Percentiles rank a stretch among this genome's conserved stretches.
Evolutionary conservation across 2,329 filamentous ascomycete species (phyloP).

Genomic region (Myotisia sp.): DNA sequence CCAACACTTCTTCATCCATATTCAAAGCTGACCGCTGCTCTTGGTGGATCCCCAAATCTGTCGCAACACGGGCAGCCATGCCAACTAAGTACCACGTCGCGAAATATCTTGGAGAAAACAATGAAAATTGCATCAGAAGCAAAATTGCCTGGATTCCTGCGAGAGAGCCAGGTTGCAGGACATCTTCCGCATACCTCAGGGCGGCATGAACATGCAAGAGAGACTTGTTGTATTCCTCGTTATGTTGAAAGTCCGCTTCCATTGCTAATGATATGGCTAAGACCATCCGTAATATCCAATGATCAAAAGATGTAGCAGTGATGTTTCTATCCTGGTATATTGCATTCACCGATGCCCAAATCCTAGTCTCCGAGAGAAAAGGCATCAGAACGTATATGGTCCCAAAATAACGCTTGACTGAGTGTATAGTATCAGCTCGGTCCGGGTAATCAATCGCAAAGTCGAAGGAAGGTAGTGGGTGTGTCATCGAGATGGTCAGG

Average conservation of each 20-base stretch:
- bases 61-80: constrained; percentile 70
- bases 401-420: constrained; percentile 72
- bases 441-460: constrained; percentile 47
- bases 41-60: constrained; percentile 86
- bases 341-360: constrained; percentile 66
- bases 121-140: constrained; percentile 74
- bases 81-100: constrained; percentile 91
- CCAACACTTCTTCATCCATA: constrained; percentile 54
- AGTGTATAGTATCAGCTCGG: constrained; percentile 50
- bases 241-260: constrained; percentile 51
- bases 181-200: constrained; percentile 62
- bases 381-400: constrained; percentile 71
- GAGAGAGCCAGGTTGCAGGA: constrained; percentile 71
- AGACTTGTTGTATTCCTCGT: constrained; percentile 50
- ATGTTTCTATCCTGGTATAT: constrained; percentile 59
- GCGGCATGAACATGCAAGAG: constrained; percentile 50
- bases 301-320: constrained; percentile 51
- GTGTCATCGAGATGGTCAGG: constrained; percentile 64
- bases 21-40: constrained; percentile 62
- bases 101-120: constrained; percentile 80
- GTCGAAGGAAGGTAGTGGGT: constrained; percentile 50
- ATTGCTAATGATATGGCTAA: constrained; percentile 67
- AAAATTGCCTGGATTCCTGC: constrained; percentile 77
- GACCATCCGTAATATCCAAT: constrained; percentile 80
- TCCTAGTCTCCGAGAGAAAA: constrained; percentile 62